phyloP scores from a whole-genome alignment of 202 grass and related monocot species.

The Brachypodium distachyon region DNA sequence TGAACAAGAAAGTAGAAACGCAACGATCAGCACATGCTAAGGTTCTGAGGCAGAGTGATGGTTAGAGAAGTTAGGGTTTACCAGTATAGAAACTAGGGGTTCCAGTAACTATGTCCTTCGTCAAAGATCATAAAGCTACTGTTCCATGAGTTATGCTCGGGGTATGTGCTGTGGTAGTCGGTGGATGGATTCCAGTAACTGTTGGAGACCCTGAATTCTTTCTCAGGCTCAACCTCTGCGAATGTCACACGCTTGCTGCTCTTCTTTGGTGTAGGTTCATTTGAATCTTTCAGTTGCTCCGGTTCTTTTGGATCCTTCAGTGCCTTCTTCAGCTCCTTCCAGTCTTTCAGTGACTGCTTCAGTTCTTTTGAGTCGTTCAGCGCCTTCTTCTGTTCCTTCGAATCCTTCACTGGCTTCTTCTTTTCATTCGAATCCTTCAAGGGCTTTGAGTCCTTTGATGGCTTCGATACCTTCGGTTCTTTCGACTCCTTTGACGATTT shows the following conservation, averaged over 20 bases:
- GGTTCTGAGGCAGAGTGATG: neutral
- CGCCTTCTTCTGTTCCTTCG: constrained; percentile 20
- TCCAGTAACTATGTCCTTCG: constrained; percentile 48
- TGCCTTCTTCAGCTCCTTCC: constrained; percentile 25
- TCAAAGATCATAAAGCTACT: constrained; percentile 59
- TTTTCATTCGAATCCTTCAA: constrained; percentile 7
- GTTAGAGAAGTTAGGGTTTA: constrained; percentile 8
- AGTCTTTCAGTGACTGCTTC: constrained; percentile 5
- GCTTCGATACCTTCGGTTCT: constrained; percentile 7
- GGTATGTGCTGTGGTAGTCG: neutral
- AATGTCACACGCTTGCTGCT: constrained; percentile 39
- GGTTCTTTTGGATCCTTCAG: constrained; percentile 17
- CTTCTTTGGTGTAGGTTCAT: constrained; percentile 34
- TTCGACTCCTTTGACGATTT: constrained; percentile 28
- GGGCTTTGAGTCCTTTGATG: constrained; percentile 15
- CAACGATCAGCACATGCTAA: neutral
- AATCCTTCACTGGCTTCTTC: constrained; percentile 1
- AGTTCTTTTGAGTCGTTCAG: neutral
- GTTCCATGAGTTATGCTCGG: constrained; percentile 35
- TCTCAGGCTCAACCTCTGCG: constrained; percentile 38
- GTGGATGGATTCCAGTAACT: constrained; percentile 17
- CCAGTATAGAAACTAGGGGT: neutral
- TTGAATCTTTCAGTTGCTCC: neutral
- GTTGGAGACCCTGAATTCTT: constrained; percentile 27
- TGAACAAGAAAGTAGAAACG: constrained; percentile 15